Conservation (phyloP, 805 yeast species). For the Pichia ethanolica region DNA sequence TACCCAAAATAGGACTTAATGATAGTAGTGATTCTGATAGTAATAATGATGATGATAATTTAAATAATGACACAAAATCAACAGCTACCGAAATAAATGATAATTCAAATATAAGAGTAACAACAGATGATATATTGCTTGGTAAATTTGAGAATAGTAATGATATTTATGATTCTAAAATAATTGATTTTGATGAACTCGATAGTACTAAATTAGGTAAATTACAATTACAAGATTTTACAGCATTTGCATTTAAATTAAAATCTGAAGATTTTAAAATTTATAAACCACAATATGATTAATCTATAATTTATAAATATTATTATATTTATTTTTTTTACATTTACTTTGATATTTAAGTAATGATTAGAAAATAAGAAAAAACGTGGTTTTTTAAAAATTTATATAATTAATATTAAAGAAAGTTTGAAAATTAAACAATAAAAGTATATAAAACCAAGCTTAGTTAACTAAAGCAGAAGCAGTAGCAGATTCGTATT, state of each 20-base stretch:
- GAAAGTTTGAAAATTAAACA: slow-evolving; percentile 4
- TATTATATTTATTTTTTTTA: background rate
- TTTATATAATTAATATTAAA: slow-evolving; percentile 6
- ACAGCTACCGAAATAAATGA: slow-evolving; percentile 10
- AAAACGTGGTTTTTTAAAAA: slow-evolving; percentile 9
- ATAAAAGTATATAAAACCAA: slow-evolving; percentile 14
- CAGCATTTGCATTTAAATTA: slow-evolving; percentile 35
- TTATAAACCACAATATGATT: slow-evolving; percentile 2
- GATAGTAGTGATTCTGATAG: slow-evolving; percentile 4
- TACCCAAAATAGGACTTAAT: slow-evolving; percentile 20
- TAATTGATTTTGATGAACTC: slow-evolving; percentile 18
- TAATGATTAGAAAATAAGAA: slow-evolving; percentile 6
- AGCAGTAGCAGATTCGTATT: slow-evolving; percentile 99
- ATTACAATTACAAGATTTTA: slow-evolving; percentile 33
- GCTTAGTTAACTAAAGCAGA: slow-evolving; percentile 97
- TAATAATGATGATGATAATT: slow-evolving; percentile 26
- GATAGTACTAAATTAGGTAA: slow-evolving; percentile 24
- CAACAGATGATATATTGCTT: slow-evolving; percentile 25
- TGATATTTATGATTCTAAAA: slow-evolving; percentile 15
- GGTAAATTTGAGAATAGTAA: slow-evolving; percentile 36
- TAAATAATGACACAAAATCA: slow-evolving; percentile 24
- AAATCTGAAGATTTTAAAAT: slow-evolving; percentile 31
- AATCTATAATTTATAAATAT: background rate
- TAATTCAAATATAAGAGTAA: slow-evolving; percentile 15
- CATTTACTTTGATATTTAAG: background rate